Evolutionary conservation across 139 green algal genomes (phyloP), one percentile per base, ranked within the genome.

Genomic region (Auxenochlorella protothecoides): DNA sequence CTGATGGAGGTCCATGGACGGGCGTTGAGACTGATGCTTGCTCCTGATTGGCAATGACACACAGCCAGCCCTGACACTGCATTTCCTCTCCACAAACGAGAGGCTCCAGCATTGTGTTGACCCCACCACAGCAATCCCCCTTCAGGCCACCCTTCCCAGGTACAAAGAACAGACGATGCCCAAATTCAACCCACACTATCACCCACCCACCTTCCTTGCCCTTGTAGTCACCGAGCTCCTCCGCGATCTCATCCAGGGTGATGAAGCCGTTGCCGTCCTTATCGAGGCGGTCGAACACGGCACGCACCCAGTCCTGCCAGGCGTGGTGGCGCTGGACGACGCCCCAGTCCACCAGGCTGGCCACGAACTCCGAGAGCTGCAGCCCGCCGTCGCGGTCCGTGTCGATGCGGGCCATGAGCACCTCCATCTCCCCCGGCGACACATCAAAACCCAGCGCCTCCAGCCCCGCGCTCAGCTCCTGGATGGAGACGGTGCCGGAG

Each of bases 281-380:
- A 80, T 97, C 91, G 71, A 97, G 80, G 63, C 84, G 83, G 62
- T 80, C 68, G 70, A 96, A 96, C 3, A 69, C 63, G 89, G 82
- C 52, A 89, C 71, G 71, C 74, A 77, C 68, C 73, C 79, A 78
- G 61, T 57, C n/a, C 5, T 54, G 68, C 82, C 80, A 85, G 56
- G 70, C 62, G 5, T 53, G 59, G 63, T 88, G 81, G 60, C 77
- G 66, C 69, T 87, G 79, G 68, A 88, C 55, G 78, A 76, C 69
- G 63, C 68, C 68, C 91, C 90, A 97, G 79, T 96, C 89, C 6
- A 95, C 74, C 44, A 96, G 81, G 11, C 85, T 89, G 14, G 91
- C 83, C 66, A 93, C 76, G 79, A 97, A 93, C 86, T 97, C 91
- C 14, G 80, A 77, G 15, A 90, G 79, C 15, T 86, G 78, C 3